Base-by-base conservation (phyloP, 139 green algal species). In the Gonium pectorale region DNA sequence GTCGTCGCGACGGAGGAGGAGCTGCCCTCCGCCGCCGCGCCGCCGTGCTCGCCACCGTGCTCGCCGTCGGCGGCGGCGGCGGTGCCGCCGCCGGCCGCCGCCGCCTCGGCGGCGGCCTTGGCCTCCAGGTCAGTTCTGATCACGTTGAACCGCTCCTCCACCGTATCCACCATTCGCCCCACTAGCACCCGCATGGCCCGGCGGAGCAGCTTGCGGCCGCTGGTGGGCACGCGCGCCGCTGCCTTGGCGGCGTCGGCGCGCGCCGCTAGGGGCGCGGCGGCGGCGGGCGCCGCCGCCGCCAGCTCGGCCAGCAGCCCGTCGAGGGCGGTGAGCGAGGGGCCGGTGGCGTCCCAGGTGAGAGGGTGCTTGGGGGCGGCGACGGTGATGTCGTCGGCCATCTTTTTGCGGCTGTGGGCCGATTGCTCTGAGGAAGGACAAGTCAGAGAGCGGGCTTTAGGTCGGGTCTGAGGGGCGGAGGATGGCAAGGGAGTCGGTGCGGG, bases 301-400 rank as follows among this genome's bases (percentile, higher is more conserved):
- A 85, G 79, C 64, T 85, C 79, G 27, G 46, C 46, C 64, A 77
- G 64, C 63, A 85, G 79, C 9, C 49, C 46, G 29, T 85, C 64
- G 46, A 85, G 44, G 6, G 27, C 21, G 40, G 49, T 15, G 8
- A 85, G 43, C 8, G 22, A 22, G 66, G 11, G 41, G 38, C 19
- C 54, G 15, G 21, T 37, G 4, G 37, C 62, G n/a, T 22, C 2
- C 79, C 79, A 85, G 35, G 38, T 3, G 26, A 37, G 31, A 0
- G 79, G 79, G 51, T 85, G 77, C 66, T 85, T 85, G 33, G 79
- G n/a, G n/a, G 79, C 33, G 62, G 64, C 7, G 79, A 44, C 29
- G 78, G 79, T 56, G 49, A 26, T 17, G 49, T 79, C 79, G 43
- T 73, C 62, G 13, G 24, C 79, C 24, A 4, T 35, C 66, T 85